Percentiles rank a stretch among this genome's conserved stretches.
Evolutionary conservation across 148 eudicot genomes (phyloP).

Genomic region (Arbutus unedo): DNA sequence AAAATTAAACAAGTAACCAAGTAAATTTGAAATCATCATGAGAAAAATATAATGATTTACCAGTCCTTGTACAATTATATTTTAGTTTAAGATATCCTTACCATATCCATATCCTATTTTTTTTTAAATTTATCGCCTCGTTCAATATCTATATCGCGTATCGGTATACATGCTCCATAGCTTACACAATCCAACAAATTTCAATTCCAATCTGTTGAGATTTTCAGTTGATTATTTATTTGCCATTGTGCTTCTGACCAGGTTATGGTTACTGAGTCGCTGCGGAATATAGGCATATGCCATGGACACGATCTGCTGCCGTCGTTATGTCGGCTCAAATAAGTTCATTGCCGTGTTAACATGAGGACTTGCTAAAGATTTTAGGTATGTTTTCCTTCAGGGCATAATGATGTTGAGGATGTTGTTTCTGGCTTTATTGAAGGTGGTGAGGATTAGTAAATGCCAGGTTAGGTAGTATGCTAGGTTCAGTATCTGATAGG

Average conservation of each 20-base stretch:
- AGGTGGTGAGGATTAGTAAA: background rate
- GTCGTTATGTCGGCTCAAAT: background rate
- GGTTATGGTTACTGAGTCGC: constrained; percentile 20
- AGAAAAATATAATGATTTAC: too few relatives aligned
- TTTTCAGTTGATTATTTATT: background rate
- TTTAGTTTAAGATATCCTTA: too few relatives aligned
- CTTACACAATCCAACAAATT: background rate
- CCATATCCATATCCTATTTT: too few relatives aligned
- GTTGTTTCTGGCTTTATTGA: background rate
- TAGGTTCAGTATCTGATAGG: background rate
- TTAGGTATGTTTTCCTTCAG: background rate
- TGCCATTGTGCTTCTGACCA: background rate
- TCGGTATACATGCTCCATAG: too few relatives aligned
- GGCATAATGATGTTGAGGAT: background rate
- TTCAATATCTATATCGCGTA: too few relatives aligned
- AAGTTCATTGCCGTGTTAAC: background rate
- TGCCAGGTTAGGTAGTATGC: background rate
- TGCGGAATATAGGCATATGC: background rate
- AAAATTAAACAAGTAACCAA: too few relatives aligned
- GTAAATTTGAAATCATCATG: too few relatives aligned
- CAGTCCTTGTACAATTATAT: too few relatives aligned
- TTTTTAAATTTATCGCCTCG: too few relatives aligned
- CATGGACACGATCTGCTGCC: background rate
- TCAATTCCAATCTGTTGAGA: background rate
- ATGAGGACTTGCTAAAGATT: background rate